Percentiles rank a stretch among this genome's conserved stretches.
Conservation (phyloP, 1,284 basidiomycete genomes). For the Phellinidium pouzarii region DNA sequence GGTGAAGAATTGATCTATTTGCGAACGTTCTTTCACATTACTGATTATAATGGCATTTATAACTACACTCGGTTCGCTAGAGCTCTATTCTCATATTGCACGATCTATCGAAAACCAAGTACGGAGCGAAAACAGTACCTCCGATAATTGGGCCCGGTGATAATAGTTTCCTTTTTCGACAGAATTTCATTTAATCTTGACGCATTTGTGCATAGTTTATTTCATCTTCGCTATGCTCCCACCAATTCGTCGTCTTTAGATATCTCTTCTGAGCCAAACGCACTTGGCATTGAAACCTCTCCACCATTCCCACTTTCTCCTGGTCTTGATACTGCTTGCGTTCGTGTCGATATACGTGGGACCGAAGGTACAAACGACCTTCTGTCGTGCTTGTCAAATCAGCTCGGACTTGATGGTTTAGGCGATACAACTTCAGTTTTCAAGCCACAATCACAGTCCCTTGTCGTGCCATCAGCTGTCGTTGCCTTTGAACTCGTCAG, state of each 20-base stretch:
- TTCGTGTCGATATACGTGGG: conserved; percentile 35
- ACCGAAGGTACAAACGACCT: conserved; percentile 44
- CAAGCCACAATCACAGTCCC: conserved; percentile 41
- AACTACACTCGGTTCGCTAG: conserved; percentile 22
- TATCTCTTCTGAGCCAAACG: not conserved
- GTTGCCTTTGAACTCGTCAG: conserved; percentile 50
- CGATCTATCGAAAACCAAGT: conserved; percentile 9
- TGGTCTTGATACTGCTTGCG: conserved; percentile 31
- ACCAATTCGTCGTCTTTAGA: not conserved
- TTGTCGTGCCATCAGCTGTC: conserved; percentile 53
- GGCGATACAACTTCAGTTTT: not conserved
- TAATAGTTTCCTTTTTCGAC: not conserved
- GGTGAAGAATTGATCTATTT: conserved; percentile 25
- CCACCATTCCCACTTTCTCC: conserved; percentile 17
- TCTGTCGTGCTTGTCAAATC: conserved; percentile 47
- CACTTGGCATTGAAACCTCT: conserved; percentile 5
- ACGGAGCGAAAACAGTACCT: not conserved
- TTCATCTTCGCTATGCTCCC: conserved; percentile 16
- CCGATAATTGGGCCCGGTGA: conserved; percentile 5
- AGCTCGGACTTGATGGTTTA: conserved; percentile 31
- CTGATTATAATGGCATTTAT: not conserved
- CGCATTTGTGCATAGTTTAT: conserved; percentile 3
- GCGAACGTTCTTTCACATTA: conserved; percentile 1
- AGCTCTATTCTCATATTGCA: conserved; percentile 25
- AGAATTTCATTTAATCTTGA: not conserved